These are phyloP conservation scores for Penstemon barbatus DNA, from an alignment of 257 asterid species.

Conservation along the genomic window DNA sequence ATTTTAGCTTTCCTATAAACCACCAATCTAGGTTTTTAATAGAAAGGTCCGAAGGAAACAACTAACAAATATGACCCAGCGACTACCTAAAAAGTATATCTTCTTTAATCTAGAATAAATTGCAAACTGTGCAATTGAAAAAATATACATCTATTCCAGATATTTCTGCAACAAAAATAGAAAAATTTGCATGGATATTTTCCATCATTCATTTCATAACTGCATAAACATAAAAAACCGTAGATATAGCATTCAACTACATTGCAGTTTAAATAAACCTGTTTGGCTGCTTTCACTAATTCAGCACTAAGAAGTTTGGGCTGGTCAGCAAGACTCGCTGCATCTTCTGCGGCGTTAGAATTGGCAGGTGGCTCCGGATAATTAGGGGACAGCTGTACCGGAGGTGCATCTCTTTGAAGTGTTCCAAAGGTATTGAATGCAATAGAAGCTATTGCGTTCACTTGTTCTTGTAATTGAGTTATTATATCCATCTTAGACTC, in stretches of 20 bases:
- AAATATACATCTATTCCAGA: not conserved
- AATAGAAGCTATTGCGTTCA: constrained; percentile 62
- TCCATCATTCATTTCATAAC: not conserved
- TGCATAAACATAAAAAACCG: too few species aligned
- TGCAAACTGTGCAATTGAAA: not conserved
- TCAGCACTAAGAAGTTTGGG: constrained; percentile 77
- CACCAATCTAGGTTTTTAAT: not conserved
- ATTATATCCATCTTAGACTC: constrained; percentile 66
- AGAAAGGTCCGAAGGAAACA: not conserved
- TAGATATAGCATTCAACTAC: not conserved
- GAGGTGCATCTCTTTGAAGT: constrained; percentile 90
- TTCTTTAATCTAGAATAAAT: not conserved
- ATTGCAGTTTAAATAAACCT: constrained; percentile 40
- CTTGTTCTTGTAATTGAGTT: constrained; percentile 84
- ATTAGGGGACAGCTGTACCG: constrained; percentile 81
- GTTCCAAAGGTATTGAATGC: constrained; percentile 88
- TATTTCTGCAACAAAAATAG: not conserved
- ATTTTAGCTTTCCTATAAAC: not conserved
- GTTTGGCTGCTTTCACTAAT: constrained; percentile 89
- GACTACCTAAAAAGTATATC: not conserved
- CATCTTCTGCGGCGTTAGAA: constrained; percentile 50
- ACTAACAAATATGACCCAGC: constrained; percentile 3
- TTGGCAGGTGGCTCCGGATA: constrained; percentile 81
- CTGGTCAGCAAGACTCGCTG: constrained; percentile 63
- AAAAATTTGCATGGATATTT: not conserved